phyloP scores from a whole-genome alignment of 805 yeast species.

The Candida coquimbonensis region DNA sequence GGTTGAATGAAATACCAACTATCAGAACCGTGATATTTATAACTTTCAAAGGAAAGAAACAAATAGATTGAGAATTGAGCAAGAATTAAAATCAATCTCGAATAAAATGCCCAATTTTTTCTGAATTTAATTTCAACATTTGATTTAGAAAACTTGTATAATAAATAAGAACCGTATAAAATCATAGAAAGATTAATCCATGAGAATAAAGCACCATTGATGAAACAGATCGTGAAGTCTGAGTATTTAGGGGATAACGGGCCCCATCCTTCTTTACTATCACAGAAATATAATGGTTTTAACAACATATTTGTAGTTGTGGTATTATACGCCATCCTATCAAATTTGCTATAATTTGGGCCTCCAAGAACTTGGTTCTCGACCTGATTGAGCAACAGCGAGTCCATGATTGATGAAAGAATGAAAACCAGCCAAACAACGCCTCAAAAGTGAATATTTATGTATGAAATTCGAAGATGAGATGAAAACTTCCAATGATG shows the following conservation, averaged over 20 bases:
- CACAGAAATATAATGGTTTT: slow-evolving; percentile 11
- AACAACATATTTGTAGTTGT: background rate
- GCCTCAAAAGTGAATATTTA: too few relatives aligned
- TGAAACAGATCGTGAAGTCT: slow-evolving; percentile 56
- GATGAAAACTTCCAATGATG: too few relatives aligned
- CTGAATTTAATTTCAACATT: slow-evolving; percentile 28
- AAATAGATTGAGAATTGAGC: slow-evolving; percentile 24
- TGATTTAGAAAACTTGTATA: slow-evolving; percentile 19
- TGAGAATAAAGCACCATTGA: slow-evolving; percentile 44
- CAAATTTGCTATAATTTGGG: too few relatives aligned
- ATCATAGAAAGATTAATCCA: slow-evolving; percentile 36
- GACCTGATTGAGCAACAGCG: too few relatives aligned
- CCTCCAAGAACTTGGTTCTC: too few relatives aligned
- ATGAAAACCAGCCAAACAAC: too few relatives aligned
- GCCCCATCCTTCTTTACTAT: slow-evolving; percentile 34
- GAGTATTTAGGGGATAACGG: slow-evolving; percentile 36
- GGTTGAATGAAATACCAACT: slow-evolving; percentile 31
- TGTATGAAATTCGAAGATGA: too few relatives aligned
- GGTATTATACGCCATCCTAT: background rate
- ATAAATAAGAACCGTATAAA: slow-evolving; percentile 33
- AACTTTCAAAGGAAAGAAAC: slow-evolving; percentile 17
- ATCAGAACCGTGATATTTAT: slow-evolving; percentile 13
- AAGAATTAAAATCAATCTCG: slow-evolving; percentile 28
- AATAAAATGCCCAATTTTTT: slow-evolving; percentile 30
- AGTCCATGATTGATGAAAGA: too few relatives aligned